Conservation (phyloP, 805 yeast genomes). For the Saitoella complicata region DNA sequence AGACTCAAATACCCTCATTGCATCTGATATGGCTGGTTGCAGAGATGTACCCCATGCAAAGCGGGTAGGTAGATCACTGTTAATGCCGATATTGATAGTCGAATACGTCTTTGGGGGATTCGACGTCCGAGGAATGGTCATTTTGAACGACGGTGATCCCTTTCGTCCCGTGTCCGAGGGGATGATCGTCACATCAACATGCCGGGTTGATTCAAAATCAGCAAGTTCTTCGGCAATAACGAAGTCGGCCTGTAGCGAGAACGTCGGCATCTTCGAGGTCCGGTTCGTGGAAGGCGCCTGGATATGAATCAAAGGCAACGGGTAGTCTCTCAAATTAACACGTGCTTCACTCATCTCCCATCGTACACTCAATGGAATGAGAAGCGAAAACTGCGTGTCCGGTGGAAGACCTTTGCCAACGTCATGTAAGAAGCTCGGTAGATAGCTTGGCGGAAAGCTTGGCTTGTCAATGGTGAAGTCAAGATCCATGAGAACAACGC, state of each 20-base stretch:
- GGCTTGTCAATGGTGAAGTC: constrained; percentile 37
- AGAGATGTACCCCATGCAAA: constrained; percentile 76
- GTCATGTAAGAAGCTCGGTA: constrained; percentile 47
- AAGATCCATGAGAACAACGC: constrained; percentile 32
- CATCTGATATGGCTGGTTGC: constrained; percentile 69
- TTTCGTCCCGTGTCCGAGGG: constrained; percentile 19
- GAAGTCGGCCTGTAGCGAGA: constrained; percentile 41
- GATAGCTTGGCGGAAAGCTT: constrained; percentile 30
- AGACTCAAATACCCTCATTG: constrained; percentile 60
- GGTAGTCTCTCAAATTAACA: constrained; percentile 68
- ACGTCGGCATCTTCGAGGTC: constrained; percentile 12
- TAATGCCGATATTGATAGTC: constrained; percentile 38
- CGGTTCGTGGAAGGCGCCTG: constrained; percentile 29
- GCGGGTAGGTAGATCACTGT: constrained; percentile 41
- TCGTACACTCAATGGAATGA: constrained; percentile 48
- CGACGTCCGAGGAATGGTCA: constrained; percentile 58
- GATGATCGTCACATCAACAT: constrained; percentile 45
- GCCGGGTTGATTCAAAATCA: constrained; percentile 38
- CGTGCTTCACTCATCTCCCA: constrained; percentile 45
- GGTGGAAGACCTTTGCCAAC: constrained; percentile 73
- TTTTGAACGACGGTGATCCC: constrained; percentile 25
- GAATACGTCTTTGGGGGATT: constrained; percentile 60
- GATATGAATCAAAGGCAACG: constrained; percentile 62
- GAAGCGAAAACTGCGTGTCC: constrained; percentile 48
- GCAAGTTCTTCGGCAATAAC: constrained; percentile 52